These are phyloP conservation scores for Psilocybe sp. DNA, from an alignment of 768 basidiomycete genomes.

Conservation along the genomic window DNA sequence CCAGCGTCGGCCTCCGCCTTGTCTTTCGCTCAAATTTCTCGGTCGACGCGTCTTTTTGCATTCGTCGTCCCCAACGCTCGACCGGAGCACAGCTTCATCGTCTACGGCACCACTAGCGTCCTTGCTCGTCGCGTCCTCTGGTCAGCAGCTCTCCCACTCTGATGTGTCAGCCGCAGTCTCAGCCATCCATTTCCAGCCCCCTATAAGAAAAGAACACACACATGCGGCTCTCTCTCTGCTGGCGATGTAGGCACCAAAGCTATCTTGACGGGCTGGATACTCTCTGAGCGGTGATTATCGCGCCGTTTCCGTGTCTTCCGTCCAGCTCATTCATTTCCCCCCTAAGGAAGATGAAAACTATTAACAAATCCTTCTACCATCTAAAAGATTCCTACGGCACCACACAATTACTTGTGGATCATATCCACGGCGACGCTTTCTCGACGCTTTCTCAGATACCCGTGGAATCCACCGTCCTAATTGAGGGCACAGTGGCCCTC, in stretches of 20 bases:
- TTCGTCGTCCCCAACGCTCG: too few relatives aligned
- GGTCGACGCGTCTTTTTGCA: too few relatives aligned
- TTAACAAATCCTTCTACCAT: conserved; percentile 74
- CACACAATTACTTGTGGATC: conserved; percentile 73
- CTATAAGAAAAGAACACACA: conserved; percentile 60
- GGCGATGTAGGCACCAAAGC: conserved; percentile 55
- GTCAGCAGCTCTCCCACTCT: conserved; percentile 27
- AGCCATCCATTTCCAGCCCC: conserved; percentile 39
- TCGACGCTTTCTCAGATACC: conserved; percentile 59
- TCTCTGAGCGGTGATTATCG: conserved; percentile 70
- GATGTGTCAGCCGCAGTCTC: conserved; percentile 12
- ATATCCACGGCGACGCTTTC: conserved; percentile 33
- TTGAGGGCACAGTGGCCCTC: conserved; percentile 68
- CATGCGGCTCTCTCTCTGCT: conserved; percentile 55
- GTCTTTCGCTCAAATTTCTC: too few relatives aligned
- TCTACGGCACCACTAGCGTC: conserved; percentile 1
- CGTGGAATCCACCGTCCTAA: conserved; percentile 73
- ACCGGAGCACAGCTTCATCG: too few relatives aligned
- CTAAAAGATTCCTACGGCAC: conserved; percentile 77
- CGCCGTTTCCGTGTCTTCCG: conserved; percentile 28
- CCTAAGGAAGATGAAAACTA: conserved; percentile 62
- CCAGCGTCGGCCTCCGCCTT: too few relatives aligned
- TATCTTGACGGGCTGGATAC: conserved; percentile 79
- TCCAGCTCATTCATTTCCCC: conserved; percentile 31
- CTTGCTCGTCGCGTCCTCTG: conserved; percentile 26